phyloP scores from a whole-genome alignment of 768 basidiomycete genomes.

The Kwoniella sp. region DNA sequence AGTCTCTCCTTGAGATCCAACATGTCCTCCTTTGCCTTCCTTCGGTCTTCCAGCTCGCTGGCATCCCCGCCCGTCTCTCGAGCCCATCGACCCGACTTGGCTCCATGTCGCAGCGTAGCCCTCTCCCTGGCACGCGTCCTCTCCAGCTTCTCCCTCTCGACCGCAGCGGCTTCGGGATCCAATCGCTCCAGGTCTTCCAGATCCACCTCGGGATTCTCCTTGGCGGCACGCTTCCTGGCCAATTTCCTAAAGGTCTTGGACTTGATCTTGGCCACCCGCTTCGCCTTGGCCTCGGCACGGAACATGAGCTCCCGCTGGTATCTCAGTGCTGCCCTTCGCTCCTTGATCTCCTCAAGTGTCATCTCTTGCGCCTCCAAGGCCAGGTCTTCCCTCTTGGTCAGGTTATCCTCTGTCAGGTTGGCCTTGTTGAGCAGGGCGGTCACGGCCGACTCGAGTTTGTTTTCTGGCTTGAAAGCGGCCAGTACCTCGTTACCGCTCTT shows the following conservation, averaged over 20 bases:
- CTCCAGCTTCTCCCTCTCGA: constrained; percentile 64
- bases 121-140: constrained; percentile 77
- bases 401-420: constrained; percentile 73
- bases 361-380: constrained; percentile 73
- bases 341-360: constrained; percentile 76
- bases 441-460: constrained; percentile 76
- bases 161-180: constrained; percentile 57
- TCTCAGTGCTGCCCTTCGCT: constrained; percentile 73
- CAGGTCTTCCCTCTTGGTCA: constrained; percentile 67
- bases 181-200: constrained; percentile 55
- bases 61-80: constrained; percentile 41
- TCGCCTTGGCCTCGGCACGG: constrained; percentile 83
- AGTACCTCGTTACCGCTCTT: constrained; percentile 43
- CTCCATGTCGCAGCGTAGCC: constrained; percentile 83
- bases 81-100: constrained; percentile 61
- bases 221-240: constrained; percentile 70
- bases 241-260: constrained; percentile 86
- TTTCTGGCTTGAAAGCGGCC: constrained; percentile 72
- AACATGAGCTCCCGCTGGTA: constrained; percentile 90
- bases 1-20: constrained; percentile 74
- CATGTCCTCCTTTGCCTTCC: constrained; percentile 77
- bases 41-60: constrained; percentile 60
- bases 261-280: constrained; percentile 89
- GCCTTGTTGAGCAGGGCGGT: constrained; percentile 75
- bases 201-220: constrained; percentile 52